Evolutionary conservation across 2,329 filamentous ascomycete species (phyloP).

Genomic region (Alternaria alternata): DNA sequence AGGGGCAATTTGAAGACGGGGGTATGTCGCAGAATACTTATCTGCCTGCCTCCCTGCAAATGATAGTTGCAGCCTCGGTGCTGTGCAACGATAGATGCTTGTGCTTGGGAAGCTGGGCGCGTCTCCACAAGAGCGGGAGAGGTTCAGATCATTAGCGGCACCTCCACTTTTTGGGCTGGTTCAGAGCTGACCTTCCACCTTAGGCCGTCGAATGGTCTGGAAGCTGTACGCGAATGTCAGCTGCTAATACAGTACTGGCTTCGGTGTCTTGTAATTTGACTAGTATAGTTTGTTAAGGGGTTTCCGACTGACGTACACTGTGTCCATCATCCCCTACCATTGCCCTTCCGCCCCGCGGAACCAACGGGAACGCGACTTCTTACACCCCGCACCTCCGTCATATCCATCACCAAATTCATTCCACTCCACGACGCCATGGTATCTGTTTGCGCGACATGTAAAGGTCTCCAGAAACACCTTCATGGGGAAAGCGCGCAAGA

Average conservation of each 20-base stretch:
- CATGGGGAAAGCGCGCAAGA: slow-evolving; percentile 26
- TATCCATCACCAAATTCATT: slow-evolving; percentile 3
- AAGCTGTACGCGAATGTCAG: slow-evolving; percentile 17
- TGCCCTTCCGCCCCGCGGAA: slow-evolving; percentile 19
- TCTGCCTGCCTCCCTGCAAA: not conserved
- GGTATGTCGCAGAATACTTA: slow-evolving; percentile 3
- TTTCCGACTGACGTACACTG: slow-evolving; percentile 8
- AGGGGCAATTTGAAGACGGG: not conserved
- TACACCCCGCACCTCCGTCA: slow-evolving; percentile 12
- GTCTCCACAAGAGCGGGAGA: slow-evolving; percentile 10
- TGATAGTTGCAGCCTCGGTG: not conserved
- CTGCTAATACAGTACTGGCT: slow-evolving; percentile 12
- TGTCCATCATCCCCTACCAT: slow-evolving; percentile 13
- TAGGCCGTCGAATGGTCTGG: slow-evolving; percentile 8
- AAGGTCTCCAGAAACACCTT: slow-evolving; percentile 45
- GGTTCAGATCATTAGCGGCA: slow-evolving; percentile 7
- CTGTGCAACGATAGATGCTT: not conserved
- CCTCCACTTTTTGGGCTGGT: slow-evolving; percentile 6
- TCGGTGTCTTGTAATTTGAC: not conserved
- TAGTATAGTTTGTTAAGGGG: slow-evolving; percentile 15
- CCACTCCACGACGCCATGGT: slow-evolving; percentile 31
- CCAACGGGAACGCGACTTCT: slow-evolving; percentile 17
- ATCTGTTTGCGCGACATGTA: slow-evolving; percentile 44
- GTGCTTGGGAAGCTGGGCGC: slow-evolving; percentile 3
- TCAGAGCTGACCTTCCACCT: slow-evolving; percentile 10